Evolutionary conservation across 2,329 filamentous ascomycete genomes (phyloP), one percentile per base, ranked within the genome.

Genomic region (Paecilomyces sp.): DNA sequence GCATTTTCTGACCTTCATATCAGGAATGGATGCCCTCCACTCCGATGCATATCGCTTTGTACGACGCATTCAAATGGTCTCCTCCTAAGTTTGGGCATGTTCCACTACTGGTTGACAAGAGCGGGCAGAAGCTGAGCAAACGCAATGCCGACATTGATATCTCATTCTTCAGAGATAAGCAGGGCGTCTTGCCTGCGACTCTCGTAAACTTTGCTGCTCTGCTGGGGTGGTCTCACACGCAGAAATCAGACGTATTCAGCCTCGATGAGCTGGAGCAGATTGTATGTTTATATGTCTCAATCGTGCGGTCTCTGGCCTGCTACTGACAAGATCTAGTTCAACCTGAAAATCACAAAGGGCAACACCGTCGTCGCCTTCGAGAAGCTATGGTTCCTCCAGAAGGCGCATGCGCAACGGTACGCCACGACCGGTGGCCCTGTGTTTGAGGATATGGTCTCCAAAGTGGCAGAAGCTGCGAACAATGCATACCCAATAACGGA

Each of bases 1-100:
- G 41, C 5, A 8, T 8, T 47, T 47, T 47, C 41, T 47, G n/a
- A 47, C 41, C 9, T n/a, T 47, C 41, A 18, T 47, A 15, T 18
- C n/a, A 90, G 82, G 94, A 99, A 83, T 99, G 94, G 94, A 89
- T 99, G 77, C 86, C 93, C 34, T 96, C 92, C 0, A 97, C 94
- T 0, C 92, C 92, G 0, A 90, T 89, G 70, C 87, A 90, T 70
- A 78, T 88, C 60, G 82, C 82, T 36, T 73, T 94, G n/a, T 94
- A 94, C 71, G 76, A 89, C 55, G 89, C 89, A 2, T 89, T 94
- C 69, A 82, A 85, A 4, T 94, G 90, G 90, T 71, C 82, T 30
- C 81, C 86, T 1, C 90, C 90, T 0, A 74, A 78, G n/a, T 94
- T 91, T 73, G 89, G 86, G n/a, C 90, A 94, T 69, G 86, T 93